A percentile compares a stretch with the other conserved stretches of the same genome.
Evolutionary conservation across 2,329 filamentous ascomycete genomes (phyloP).

Genomic region (Stachybotrys elegans): DNA sequence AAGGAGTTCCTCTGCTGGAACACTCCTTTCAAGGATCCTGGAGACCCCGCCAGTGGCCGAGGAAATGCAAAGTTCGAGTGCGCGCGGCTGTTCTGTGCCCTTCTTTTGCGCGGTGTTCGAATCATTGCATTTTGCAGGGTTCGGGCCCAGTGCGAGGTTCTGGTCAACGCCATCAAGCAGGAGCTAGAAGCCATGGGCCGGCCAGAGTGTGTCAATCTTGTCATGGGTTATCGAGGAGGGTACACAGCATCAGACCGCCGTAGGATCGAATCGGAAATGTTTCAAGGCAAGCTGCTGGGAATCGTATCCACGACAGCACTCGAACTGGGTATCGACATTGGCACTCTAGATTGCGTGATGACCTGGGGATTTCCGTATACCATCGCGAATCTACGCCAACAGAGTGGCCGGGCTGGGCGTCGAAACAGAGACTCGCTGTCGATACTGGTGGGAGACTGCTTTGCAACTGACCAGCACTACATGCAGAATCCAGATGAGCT

Average conservation of each 20-base stretch:
- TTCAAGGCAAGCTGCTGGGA: constrained; percentile 86
- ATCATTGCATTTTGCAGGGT: constrained; percentile 92
- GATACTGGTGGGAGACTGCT: constrained; percentile 82
- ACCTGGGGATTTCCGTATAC: constrained; percentile 94
- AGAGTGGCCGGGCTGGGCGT: constrained; percentile 87
- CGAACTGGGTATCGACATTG: constrained; percentile 93
- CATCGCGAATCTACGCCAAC: constrained; percentile 89
- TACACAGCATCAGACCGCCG: constrained; percentile 90
- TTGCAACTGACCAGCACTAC: constrained; percentile 89
- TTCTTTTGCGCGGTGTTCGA: constrained; percentile 81
- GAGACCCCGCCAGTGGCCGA: constrained; percentile 79
- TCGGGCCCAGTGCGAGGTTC: constrained; percentile 79
- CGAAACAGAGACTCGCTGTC: constrained; percentile 91
- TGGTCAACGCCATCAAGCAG: constrained; percentile 73
- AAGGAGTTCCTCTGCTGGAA: constrained; percentile 99
- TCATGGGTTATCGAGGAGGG: constrained; percentile 94
- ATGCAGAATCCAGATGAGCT: constrained; percentile 96
- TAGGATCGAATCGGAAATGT: constrained; percentile 92
- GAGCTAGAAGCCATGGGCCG: constrained; percentile 72
- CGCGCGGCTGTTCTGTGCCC: constrained; percentile 84
- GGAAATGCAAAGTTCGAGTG: constrained; percentile 79
- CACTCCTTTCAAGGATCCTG: constrained; percentile 86
- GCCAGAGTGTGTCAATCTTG: constrained; percentile 67
- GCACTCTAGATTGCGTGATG: constrained; percentile 86
- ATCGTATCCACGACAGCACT: constrained; percentile 92